Conservation (phyloP, 1,284 basidiomycete species). For the Puccinia novopanici region DNA sequence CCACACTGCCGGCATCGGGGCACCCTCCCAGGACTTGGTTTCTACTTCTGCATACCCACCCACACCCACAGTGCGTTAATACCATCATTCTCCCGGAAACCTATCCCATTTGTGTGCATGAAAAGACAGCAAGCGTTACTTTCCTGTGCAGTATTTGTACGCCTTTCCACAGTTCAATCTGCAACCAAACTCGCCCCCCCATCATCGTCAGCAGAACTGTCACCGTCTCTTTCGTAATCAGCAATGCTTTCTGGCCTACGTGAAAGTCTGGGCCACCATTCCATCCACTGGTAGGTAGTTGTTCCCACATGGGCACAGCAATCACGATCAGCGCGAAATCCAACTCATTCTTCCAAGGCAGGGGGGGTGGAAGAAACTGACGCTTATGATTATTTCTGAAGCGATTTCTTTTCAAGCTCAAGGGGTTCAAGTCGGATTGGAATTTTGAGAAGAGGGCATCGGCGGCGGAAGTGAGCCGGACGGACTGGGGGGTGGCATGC, state of each 20-base stretch:
- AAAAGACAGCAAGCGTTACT: too few relatives aligned
- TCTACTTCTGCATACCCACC: constrained; percentile 50
- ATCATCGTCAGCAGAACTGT: background rate
- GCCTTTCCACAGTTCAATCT: constrained; percentile 39
- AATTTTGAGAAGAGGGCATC: constrained; percentile 18
- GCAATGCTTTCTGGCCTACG: constrained; percentile 9
- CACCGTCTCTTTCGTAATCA: background rate
- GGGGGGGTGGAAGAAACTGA: background rate
- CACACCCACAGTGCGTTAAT: too few relatives aligned
- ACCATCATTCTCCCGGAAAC: too few relatives aligned
- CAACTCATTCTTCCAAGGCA: too few relatives aligned
- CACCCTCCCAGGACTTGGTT: constrained; percentile 15
- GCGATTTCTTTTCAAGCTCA: constrained; percentile 37
- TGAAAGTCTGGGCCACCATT: constrained; percentile 39
- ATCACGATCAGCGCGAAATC: too few relatives aligned
- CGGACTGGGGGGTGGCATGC: constrained; percentile 3
- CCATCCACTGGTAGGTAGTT: too few relatives aligned
- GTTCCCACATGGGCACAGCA: too few relatives aligned
- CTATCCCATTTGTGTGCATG: too few relatives aligned
- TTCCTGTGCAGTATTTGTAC: constrained; percentile 46
- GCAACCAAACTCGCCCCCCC: background rate
- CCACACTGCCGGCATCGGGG: background rate
- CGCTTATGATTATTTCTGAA: constrained; percentile 4
- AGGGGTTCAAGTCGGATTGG: constrained; percentile 8
- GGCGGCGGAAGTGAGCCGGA: background rate